A percentile compares a stretch with the other conserved stretches of the same genome.
phyloP scores from a whole-genome alignment of 441 rosid species.

The Breynia disticha region DNA sequence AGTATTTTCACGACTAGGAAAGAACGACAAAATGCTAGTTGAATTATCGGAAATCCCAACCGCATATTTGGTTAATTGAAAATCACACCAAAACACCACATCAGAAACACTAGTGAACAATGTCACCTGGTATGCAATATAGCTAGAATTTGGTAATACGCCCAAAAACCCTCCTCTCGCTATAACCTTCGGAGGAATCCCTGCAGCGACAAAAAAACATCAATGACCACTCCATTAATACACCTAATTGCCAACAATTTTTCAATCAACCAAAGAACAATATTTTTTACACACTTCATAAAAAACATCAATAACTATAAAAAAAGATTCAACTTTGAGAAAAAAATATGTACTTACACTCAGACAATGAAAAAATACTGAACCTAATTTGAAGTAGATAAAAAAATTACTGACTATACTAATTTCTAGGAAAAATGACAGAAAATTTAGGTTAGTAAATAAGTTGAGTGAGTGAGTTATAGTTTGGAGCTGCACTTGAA shows the following conservation, averaged over 20 bases:
- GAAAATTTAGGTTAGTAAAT: no score
- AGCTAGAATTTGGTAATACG: constrained; percentile 58
- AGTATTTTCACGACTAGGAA: constrained; percentile 13
- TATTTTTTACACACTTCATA: no score
- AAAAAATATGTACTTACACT: no score
- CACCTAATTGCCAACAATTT: background rate
- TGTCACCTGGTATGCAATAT: constrained; percentile 37
- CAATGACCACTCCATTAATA: background rate
- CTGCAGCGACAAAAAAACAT: constrained; percentile 34
- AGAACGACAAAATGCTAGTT: constrained; percentile 27
- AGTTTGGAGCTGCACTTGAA: constrained; percentile 27
- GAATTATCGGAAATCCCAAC: constrained; percentile 60
- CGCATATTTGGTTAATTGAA: constrained; percentile 70
- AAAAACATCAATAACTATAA: background rate
- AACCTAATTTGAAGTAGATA: no score
- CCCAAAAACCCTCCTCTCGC: constrained; percentile 95
- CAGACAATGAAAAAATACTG: background rate
- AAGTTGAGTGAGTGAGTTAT: no score
- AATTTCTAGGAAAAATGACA: no score
- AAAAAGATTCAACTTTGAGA: no score
- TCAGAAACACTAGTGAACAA: constrained; percentile 19
- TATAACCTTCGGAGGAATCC: constrained; percentile 45
- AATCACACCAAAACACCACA: constrained; percentile 65
- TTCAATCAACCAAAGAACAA: no score
- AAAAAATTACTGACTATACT: no score